Conservation (phyloP, 108 stramenopile genomes). For the Cylindrotheca fusiformis region DNA sequence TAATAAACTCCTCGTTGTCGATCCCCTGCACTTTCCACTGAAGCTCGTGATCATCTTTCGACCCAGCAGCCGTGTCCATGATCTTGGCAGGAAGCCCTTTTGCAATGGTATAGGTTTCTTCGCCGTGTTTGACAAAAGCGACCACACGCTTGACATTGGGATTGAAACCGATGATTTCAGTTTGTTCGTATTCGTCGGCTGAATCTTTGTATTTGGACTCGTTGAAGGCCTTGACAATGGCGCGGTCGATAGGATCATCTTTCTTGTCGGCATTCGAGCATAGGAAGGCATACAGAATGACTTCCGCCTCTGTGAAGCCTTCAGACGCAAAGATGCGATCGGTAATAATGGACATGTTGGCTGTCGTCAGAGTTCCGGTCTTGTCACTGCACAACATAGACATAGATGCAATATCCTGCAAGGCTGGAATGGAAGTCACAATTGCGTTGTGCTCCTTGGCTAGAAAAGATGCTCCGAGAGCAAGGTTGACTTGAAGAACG, state of each 20-base stretch:
- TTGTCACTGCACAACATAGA: conserved; percentile 81
- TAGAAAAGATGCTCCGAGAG: conserved; percentile 74
- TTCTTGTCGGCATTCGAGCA: conserved; percentile 79
- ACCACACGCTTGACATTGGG: conserved; percentile 61
- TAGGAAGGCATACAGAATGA: conserved; percentile 55
- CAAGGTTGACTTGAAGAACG: conserved; percentile 83
- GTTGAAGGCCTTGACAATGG: conserved; percentile 58
- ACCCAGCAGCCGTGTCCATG: conserved; percentile 65
- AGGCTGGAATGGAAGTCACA: conserved; percentile 78
- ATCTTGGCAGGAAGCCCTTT: conserved; percentile 79
- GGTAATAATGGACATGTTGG: conserved; percentile 71
- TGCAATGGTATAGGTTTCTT: conserved; percentile 47
- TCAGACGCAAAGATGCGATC: conserved; percentile 46
- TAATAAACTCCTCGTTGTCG: conserved; percentile 26
- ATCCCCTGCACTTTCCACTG: conserved; percentile 64
- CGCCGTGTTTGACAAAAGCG: conserved; percentile 42
- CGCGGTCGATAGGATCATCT: conserved; percentile 83
- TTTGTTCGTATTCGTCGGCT: conserved; percentile 30
- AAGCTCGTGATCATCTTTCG: conserved; percentile 56
- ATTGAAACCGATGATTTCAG: conserved; percentile 63
- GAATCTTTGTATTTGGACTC: no score
- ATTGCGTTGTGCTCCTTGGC: conserved; percentile 78
- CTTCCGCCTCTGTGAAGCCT: conserved; percentile 49
- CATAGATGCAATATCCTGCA: conserved; percentile 88
- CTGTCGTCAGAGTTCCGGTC: conserved; percentile 88